Percentiles rank a stretch among this genome's conserved stretches.
Conservation (phyloP, 108 stramenopile genomes). For the Ochromonas danica region DNA sequence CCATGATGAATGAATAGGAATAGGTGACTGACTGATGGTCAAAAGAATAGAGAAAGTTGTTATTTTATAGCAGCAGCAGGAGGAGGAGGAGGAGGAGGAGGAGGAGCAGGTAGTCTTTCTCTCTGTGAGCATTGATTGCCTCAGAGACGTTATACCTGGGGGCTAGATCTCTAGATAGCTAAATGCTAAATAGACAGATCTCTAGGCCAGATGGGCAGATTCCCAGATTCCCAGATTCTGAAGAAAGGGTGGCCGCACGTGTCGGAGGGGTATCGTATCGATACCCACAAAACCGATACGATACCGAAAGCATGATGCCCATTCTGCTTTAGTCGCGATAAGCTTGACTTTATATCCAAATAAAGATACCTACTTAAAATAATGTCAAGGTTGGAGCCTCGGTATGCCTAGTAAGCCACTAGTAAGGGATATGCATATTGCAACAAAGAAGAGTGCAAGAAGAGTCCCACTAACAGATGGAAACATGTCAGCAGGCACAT, state of each 20-base stretch:
- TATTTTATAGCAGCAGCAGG: neutral
- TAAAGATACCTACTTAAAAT: conserved; percentile 17
- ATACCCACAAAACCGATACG: neutral
- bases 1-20: neutral
- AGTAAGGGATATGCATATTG: conserved; percentile 1
- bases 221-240: no score
- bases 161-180: neutral
- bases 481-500: no score
- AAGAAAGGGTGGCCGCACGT: no score
- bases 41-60: neutral
- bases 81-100: neutral
- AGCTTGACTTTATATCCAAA: conserved; percentile 10
- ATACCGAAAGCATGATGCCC: neutral
- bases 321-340: neutral
- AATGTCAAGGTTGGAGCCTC: neutral
- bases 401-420: neutral
- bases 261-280: neutral
- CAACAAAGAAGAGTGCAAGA: conserved; percentile 10
- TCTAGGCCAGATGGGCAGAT: no score
- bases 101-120: no score
- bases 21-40: neutral
- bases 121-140: neutral
- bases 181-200: neutral
- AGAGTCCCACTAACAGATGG: no score
- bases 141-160: neutral